phyloP scores from a whole-genome alignment of 768 basidiomycete genomes.

The Psilocybe azurescens region DNA sequence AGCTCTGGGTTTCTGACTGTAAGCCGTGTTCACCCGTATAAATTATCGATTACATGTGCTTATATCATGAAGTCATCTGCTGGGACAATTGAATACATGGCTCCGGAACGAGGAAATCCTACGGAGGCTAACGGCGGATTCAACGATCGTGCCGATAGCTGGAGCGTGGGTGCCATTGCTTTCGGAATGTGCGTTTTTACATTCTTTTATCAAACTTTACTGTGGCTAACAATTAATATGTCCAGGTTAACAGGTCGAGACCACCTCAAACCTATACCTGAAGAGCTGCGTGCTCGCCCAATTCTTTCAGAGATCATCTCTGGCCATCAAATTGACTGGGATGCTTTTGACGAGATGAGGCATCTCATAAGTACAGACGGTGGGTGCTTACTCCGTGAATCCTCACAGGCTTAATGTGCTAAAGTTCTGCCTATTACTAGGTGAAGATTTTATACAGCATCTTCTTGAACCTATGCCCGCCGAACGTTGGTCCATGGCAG shows the following conservation, averaged over 20 bases:
- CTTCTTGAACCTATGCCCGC: neutral
- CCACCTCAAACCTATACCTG: neutral
- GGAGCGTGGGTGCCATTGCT: neutral
- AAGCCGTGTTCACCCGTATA: neutral
- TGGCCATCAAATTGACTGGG: no score
- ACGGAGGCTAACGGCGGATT: neutral
- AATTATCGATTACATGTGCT: neutral
- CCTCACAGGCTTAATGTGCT: neutral
- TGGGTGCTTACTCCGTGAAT: no score
- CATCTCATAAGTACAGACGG: no score
- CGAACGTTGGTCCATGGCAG: neutral
- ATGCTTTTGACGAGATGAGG: no score
- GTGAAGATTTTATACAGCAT: neutral
- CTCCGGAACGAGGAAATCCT: neutral
- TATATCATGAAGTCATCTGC: neutral
- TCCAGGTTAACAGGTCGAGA: neutral
- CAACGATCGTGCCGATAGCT: neutral
- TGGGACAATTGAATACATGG: neutral
- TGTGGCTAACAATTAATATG: no score
- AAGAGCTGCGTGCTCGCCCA: no score
- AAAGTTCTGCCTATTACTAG: neutral
- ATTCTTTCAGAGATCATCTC: no score
- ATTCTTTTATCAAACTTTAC: neutral
- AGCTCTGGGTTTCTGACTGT: neutral
- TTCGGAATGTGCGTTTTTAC: neutral